A percentile compares a stretch with the other conserved stretches of the same genome.
These are phyloP conservation scores for Xylaria sp. DNA, from an alignment of 495 filamentous ascomycete genomes.

Conservation along the genomic window DNA sequence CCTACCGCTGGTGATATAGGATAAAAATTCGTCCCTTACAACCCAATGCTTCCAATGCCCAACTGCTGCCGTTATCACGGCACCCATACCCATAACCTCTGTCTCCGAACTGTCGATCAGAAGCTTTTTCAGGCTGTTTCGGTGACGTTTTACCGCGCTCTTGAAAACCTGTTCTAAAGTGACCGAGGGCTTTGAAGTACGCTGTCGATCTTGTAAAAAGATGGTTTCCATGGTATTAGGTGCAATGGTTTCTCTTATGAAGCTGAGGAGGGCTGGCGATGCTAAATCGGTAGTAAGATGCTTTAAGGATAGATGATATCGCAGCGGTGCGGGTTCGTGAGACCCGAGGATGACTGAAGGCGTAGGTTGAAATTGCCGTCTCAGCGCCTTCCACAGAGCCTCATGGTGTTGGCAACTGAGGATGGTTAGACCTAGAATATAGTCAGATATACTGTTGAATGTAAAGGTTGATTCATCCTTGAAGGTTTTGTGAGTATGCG, in stretches of 20 bases:
- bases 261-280: conserved; percentile 77
- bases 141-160: conserved; percentile 75
- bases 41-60: conserved; percentile 77
- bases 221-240: conserved; percentile 86
- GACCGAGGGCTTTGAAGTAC: conserved; percentile 61
- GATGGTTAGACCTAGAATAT: conserved; percentile 64
- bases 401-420: conserved; percentile 82
- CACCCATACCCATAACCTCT: conserved; percentile 31
- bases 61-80: conserved; percentile 35
- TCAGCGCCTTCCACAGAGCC: conserved; percentile 79
- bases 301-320: conserved; percentile 78
- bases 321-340: conserved; percentile 43
- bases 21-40: conserved; percentile 23
- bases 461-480: not conserved
- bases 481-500: not conserved
- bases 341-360: conserved; percentile 34
- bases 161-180: conserved; percentile 78
- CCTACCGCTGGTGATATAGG: conserved; percentile 80
- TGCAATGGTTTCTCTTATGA: conserved; percentile 83
- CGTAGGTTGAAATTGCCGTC: conserved; percentile 72
- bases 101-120: conserved; percentile 76
- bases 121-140: conserved; percentile 75
- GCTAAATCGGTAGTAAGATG: conserved; percentile 83
- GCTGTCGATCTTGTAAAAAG: conserved; percentile 78
- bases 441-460: not conserved